Percentiles rank a stretch among this genome's conserved stretches.
These are phyloP conservation scores for Cryphonectria radicalis DNA, from an alignment of 2,329 filamentous ascomycete genomes.

Conservation along the genomic window DNA sequence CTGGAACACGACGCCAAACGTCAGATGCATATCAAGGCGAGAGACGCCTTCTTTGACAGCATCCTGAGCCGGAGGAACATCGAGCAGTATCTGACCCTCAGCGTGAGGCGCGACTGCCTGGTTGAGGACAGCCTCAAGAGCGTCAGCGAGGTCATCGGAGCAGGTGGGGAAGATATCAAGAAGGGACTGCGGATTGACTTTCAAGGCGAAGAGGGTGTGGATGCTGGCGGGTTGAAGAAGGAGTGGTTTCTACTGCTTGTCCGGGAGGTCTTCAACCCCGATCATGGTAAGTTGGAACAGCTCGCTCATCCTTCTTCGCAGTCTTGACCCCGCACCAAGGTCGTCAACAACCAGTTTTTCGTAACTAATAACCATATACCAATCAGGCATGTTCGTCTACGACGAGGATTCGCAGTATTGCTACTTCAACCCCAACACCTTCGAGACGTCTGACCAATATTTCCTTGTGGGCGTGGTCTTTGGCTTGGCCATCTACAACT, in stretches of 20 bases:
- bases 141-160: conserved; percentile 83
- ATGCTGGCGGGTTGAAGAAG: conserved; percentile 86
- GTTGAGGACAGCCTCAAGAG: conserved; percentile 85
- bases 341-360: background rate
- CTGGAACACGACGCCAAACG: conserved; percentile 85
- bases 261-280: conserved; percentile 87
- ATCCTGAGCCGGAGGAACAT: conserved; percentile 76
- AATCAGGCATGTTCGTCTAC: conserved; percentile 82
- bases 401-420: conserved; percentile 89
- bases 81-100: conserved; percentile 77
- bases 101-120: conserved; percentile 80
- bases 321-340: background rate
- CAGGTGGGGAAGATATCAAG: conserved; percentile 83
- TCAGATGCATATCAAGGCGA: conserved; percentile 86
- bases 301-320: background rate
- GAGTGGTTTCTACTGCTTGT: conserved; percentile 93
- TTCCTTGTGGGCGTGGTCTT: conserved; percentile 88
- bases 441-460: conserved; percentile 90
- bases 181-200: conserved; percentile 88
- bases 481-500: conserved; percentile 92
- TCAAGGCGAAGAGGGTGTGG: conserved; percentile 85
- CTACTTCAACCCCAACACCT: conserved; percentile 90
- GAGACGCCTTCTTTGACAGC: conserved; percentile 89
- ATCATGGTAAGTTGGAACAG: conserved; percentile 68
- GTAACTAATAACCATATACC: conserved; percentile 6